Evolutionary conservation across 1,284 basidiomycete genomes (phyloP), one percentile per base, ranked within the genome.

Genomic region (Apiotrichum brassicae): DNA sequence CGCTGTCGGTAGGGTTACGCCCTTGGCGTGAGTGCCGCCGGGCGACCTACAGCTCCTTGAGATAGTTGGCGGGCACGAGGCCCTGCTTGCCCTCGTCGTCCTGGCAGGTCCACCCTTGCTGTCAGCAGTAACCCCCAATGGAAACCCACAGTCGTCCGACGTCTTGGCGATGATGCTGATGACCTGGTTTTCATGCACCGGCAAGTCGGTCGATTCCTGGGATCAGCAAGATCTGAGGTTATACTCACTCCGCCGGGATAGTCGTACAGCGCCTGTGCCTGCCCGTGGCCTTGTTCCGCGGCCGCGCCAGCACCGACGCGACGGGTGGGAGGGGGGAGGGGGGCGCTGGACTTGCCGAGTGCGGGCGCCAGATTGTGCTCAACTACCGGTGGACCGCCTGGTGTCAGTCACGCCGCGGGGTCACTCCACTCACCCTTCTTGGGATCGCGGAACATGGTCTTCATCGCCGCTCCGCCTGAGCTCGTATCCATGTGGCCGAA

Each of bases 101-200:
- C 44, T 68, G 61, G 41, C 70, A 72, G 38, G 63, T 72, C 70
- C 70, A 72, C 70, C 68, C 68, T 71, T 47, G 0, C 14, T 5
- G 41, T 51, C 46, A 43, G 37, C 45, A 16, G 30, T 11, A 30
- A 8, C 14, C 11, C 1, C 13, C n/a, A n/a, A 26, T 8, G 20
- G 8, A 7, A 24, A 62, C 68, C 59, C 41, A 71, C 70, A 72
- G 46, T 72, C 70, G 1, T 43, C 52, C 25, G 64, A 65, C 18
- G 68, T 69, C 64, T 66, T 69, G 33, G 63, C 64, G 9, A 68
- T 38, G 25, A 72, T 56, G 44, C 60, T 68, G 9, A 72, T 64
- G n/a, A 69, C 56, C 56, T 72, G 65, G 18, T 59, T 58, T 13
- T 55, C 53, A 37, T 66, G 63, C 4, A 72, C 61, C 1, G 52